Evolutionary conservation across 768 basidiomycete genomes (phyloP).

Genomic region (Lepiota brunneoincarnata): DNA sequence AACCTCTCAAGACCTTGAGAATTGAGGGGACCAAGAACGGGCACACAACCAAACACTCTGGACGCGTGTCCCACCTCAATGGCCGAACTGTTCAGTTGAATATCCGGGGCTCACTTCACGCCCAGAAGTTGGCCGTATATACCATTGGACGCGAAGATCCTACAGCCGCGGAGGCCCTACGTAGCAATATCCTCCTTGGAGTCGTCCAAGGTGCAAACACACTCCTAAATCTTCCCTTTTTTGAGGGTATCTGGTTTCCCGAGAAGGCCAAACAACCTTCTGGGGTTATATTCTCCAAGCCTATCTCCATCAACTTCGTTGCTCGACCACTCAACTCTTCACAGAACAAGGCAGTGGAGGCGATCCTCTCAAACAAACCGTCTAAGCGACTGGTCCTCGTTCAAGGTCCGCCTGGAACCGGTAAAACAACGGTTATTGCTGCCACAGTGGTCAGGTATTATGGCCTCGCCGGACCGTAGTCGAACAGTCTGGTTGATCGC

Average conservation of each 20-base stretch:
- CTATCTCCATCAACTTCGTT: slow-evolving; percentile 12
- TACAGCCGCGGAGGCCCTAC: slow-evolving; percentile 43
- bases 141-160: slow-evolving; percentile 46
- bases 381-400: slow-evolving; percentile 29
- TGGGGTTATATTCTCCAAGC: slow-evolving; percentile 12
- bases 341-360: slow-evolving; percentile 29
- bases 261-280: slow-evolving; percentile 2
- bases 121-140: slow-evolving; percentile 31
- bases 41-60: slow-evolving; percentile 14
- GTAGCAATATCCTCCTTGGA: slow-evolving; percentile 22
- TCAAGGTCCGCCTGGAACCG: slow-evolving; percentile 61
- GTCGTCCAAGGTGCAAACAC: slow-evolving; percentile 24
- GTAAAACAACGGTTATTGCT: slow-evolving; percentile 63
- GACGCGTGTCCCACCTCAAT: slow-evolving; percentile 24
- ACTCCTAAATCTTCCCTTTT: slow-evolving; percentile 31
- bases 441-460: slow-evolving; percentile 39
- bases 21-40: no score
- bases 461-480: slow-evolving; percentile 20
- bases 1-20: no score
- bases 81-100: slow-evolving; percentile 37
- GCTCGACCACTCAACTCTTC: slow-evolving; percentile 29
- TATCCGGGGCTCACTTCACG: slow-evolving; percentile 24
- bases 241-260: slow-evolving; percentile 31
- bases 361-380: slow-evolving; percentile 31
- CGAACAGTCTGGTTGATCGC: slow-evolving; percentile 62